These are phyloP conservation scores for Microsporum canis DNA, from an alignment of 2,329 filamentous ascomycete genomes.

Conservation along the genomic window DNA sequence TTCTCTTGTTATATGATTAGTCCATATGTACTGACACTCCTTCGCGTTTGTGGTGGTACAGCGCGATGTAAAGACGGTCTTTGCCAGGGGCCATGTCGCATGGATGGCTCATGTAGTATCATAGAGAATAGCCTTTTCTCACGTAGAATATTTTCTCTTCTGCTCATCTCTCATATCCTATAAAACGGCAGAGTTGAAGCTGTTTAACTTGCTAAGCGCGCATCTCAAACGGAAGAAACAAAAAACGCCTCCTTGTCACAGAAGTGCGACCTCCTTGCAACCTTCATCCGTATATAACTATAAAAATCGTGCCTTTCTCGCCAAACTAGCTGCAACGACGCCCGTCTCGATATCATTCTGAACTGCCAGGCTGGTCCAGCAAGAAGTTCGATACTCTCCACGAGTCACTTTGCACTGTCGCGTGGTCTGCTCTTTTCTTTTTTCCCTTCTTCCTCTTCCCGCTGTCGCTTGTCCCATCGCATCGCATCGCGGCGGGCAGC, in stretches of 20 bases:
- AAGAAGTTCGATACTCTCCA: not conserved
- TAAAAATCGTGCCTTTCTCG: not conserved
- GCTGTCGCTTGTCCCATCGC: not conserved
- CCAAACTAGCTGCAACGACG: not conserved
- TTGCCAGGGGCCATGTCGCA: not conserved
- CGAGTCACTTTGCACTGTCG: not conserved
- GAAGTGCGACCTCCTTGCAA: too few species aligned
- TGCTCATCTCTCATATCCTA: too few species aligned
- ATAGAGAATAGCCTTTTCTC: too few species aligned
- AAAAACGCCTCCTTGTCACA: not conserved
- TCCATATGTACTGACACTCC: not conserved
- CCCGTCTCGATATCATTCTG: not conserved
- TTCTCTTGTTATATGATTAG: too few species aligned
- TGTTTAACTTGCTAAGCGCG: not conserved
- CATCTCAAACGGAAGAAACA: not conserved
- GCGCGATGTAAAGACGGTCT: constrained; percentile 3
- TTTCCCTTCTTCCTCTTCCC: not conserved
- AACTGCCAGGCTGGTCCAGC: not conserved
- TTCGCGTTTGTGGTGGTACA: constrained; percentile 5
- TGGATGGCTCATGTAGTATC: too few species aligned
- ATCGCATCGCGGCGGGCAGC: not conserved
- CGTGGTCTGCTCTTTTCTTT: not conserved
- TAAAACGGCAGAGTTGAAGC: not conserved
- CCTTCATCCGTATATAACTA: not conserved
- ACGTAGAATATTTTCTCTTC: too few species aligned